These are phyloP conservation scores for Mycena maculata DNA, from an alignment of 768 basidiomycete genomes.

Conservation along the genomic window DNA sequence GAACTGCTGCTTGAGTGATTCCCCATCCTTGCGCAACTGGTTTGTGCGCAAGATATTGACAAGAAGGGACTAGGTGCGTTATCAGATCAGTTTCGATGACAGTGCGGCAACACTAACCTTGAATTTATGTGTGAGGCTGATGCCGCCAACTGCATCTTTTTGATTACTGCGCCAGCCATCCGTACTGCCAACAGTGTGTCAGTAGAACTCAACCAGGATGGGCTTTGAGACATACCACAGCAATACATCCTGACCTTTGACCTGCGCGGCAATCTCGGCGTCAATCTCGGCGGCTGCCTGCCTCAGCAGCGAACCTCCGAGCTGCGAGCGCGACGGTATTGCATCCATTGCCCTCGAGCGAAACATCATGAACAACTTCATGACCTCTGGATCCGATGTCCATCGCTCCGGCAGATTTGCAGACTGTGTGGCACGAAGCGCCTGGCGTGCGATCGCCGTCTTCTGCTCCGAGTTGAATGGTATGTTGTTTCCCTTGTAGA, in stretches of 20 bases:
- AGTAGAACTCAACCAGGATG: not conserved
- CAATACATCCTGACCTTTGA: slow-evolving; percentile 24
- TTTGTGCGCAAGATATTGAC: slow-evolving; percentile 13
- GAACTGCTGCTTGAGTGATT: slow-evolving; percentile 6
- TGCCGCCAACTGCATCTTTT: slow-evolving; percentile 17
- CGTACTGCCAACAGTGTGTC: not conserved
- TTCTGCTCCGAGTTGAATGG: slow-evolving; percentile 28
- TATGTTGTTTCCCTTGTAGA: slow-evolving; percentile 29
- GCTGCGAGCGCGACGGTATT: slow-evolving; percentile 18
- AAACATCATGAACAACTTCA: slow-evolving; percentile 34
- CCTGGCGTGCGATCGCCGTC: slow-evolving; percentile 17
- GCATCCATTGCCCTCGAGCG: slow-evolving; percentile 18
- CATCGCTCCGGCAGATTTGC: slow-evolving; percentile 26
- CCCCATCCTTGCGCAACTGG: slow-evolving; percentile 29
- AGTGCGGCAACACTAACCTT: slow-evolving; percentile 3
- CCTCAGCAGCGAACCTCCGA: slow-evolving; percentile 20
- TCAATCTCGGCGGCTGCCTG: slow-evolving; percentile 18
- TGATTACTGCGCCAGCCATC: slow-evolving; percentile 26
- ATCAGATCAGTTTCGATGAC: not conserved
- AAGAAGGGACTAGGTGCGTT: slow-evolving; percentile 12
- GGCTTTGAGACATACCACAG: slow-evolving; percentile 14
- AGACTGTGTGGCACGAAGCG: slow-evolving; percentile 27
- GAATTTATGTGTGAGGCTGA: slow-evolving; percentile 20
- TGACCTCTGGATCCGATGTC: slow-evolving; percentile 23
- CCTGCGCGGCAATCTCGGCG: slow-evolving; percentile 10